Conservation (phyloP, 495 filamentous ascomycete genomes). For the Chaetomium cochliodes region DNA sequence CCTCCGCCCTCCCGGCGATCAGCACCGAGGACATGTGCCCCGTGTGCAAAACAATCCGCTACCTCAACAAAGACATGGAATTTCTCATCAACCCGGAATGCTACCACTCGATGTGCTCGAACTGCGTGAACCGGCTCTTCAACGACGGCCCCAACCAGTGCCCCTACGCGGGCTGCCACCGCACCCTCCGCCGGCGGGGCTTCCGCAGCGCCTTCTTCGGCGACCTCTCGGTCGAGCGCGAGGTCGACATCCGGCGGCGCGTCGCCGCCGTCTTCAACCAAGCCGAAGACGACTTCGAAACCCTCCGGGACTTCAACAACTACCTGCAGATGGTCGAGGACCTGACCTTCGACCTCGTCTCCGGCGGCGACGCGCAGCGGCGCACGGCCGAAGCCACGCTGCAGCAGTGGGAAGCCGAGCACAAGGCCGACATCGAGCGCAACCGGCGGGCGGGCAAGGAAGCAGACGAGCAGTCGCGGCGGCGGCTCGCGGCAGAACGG, state of each 20-base stretch:
- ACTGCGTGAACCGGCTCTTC: conserved; percentile 93
- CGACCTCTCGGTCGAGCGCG: conserved; percentile 85
- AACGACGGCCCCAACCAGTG: conserved; percentile 84
- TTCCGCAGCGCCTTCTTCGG: conserved; percentile 89
- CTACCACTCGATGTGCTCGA: conserved; percentile 97
- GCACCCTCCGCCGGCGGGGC: conserved; percentile 76
- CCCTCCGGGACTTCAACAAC: conserved; percentile 78
- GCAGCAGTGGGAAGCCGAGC: conserved; percentile 64
- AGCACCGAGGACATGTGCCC: conserved; percentile 76
- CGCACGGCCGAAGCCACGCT: conserved; percentile 64
- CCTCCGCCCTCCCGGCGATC: conserved; percentile 23
- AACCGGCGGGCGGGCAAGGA: conserved; percentile 65
- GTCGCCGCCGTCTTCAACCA: conserved; percentile 85
- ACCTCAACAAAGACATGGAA: conserved; percentile 87
- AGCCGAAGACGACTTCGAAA: conserved; percentile 85
- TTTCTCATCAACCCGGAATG: conserved; percentile 97
- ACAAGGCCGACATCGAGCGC: conserved; percentile 66
- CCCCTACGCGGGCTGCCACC: conserved; percentile 80
- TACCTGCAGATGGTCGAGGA: conserved; percentile 93
- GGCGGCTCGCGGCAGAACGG: conserved; percentile 41
- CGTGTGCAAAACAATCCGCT: conserved; percentile 91
- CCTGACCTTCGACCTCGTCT: conserved; percentile 82
- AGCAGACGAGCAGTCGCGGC: conserved; percentile 46
- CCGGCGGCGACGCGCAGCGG: conserved; percentile 63
- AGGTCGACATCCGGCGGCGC: conserved; percentile 84